Conservation (phyloP, 2,329 filamentous ascomycete species). For the Blastomyces emzantsi region DNA sequence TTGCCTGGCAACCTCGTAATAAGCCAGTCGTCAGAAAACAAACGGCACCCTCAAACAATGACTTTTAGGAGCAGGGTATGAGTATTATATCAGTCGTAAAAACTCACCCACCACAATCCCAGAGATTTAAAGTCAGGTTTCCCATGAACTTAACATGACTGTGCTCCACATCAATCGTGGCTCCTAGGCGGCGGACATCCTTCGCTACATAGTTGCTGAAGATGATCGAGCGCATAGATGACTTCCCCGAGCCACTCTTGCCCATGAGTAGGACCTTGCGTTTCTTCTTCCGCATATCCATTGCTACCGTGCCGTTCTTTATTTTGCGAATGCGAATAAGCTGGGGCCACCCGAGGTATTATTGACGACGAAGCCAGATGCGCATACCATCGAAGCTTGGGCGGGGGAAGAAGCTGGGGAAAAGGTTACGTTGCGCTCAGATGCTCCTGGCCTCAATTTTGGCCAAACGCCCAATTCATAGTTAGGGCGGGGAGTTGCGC, state of each 20-base stretch:
- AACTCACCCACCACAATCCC: constrained; percentile 85
- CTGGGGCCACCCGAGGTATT: neutral
- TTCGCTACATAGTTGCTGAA: constrained; percentile 98
- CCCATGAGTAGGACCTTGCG: constrained; percentile 86
- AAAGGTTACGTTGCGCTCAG: neutral
- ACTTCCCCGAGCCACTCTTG: constrained; percentile 95
- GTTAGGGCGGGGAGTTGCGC: neutral
- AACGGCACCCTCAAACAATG: neutral
- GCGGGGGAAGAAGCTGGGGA: neutral
- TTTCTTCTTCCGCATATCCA: constrained; percentile 55
- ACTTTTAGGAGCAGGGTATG: neutral
- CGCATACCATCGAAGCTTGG: neutral
- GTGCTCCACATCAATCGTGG: constrained; percentile 96
- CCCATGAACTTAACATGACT: constrained; percentile 98
- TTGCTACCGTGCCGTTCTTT: constrained; percentile 19
- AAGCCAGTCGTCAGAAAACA: neutral
- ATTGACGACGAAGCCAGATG: neutral
- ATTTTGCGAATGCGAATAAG: neutral
- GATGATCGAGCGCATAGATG: constrained; percentile 96
- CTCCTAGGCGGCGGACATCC: constrained; percentile 83
- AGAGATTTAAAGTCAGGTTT: constrained; percentile 92
- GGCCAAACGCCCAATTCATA: neutral
- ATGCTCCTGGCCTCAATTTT: neutral
- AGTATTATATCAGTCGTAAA: neutral
- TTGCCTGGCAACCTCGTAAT: constrained; percentile 51